Percentiles rank a stretch among this genome's conserved stretches.
These are phyloP conservation scores for Candida wancherniae DNA, from an alignment of 805 yeast genomes.

Conservation along the genomic window DNA sequence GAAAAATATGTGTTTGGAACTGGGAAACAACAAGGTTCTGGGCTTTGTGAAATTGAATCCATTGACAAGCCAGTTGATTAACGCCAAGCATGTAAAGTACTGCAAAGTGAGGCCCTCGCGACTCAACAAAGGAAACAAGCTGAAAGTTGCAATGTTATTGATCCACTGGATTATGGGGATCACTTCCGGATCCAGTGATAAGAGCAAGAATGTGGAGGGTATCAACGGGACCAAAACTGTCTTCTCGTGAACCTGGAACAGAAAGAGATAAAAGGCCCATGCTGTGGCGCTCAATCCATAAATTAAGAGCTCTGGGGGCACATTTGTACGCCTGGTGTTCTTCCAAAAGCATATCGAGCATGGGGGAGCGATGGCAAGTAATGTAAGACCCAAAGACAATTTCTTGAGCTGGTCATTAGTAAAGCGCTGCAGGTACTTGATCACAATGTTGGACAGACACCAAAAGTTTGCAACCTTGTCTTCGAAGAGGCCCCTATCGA, in stretches of 20 bases:
- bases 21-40: slow-evolving; percentile 21
- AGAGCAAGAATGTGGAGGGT: slow-evolving; percentile 69
- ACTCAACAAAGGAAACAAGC: slow-evolving; percentile 80
- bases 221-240: slow-evolving; percentile 81
- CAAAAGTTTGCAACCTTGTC: slow-evolving; percentile 97
- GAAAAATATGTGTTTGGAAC: slow-evolving; percentile 22
- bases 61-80: slow-evolving; percentile 80
- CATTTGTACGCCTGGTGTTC: slow-evolving; percentile 16
- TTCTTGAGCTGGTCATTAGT: slow-evolving; percentile 54
- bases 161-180: slow-evolving; percentile 84
- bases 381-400: slow-evolving; percentile 51
- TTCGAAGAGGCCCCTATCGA: slow-evolving; percentile 89
- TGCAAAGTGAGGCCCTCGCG: slow-evolving; percentile 74
- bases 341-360: slow-evolving; percentile 35
- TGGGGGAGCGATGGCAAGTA: slow-evolving; percentile 32
- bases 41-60: slow-evolving; percentile 41
- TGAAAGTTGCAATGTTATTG: slow-evolving; percentile 75
- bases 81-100: slow-evolving; percentile 52
- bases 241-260: slow-evolving; percentile 96
- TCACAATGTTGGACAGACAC: slow-evolving; percentile 82
- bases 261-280: slow-evolving; percentile 81
- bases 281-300: slow-evolving; percentile 83
- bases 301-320: slow-evolving; percentile 21
- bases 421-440: slow-evolving; percentile 63
- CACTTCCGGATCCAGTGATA: slow-evolving; percentile 50